Base-by-base conservation (phyloP, 441 rosid genomes). In the Dalechampia spathulata region DNA sequence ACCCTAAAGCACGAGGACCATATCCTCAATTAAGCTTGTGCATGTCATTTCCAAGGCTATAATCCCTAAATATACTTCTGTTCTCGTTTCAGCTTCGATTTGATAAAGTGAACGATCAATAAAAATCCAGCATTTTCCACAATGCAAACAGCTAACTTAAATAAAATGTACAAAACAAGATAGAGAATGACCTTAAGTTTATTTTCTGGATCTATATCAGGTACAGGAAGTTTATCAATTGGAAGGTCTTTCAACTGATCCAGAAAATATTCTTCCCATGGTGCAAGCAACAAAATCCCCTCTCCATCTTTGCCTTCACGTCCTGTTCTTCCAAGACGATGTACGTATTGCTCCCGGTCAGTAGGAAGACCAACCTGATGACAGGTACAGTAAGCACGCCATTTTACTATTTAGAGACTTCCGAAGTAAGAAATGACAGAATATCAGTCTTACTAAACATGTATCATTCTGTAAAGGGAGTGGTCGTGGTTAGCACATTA, bases 181-280 rank as follows among this genome's bases (percentile, higher is more conserved):
- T 58, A 45, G 62, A 69, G 48, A 69, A 27, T 23, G 36, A 86
- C 99, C 99, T 80, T 75, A 42, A 56, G 68, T 64, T 80, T 79
- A 43, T 62, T 42, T 60, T 78, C 77, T 19, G 80, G 80, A 71
- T 85, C 85, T 57, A 83, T 62, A 57, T 63, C 60, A 1, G 86
- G 94, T 23, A 65, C 58, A 28, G 83, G 79, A 47, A 76, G 25
- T 71, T 78, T 76, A 62, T 79, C 86, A 21, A 86, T 78, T 27
- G 96, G 97, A 60, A 89, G 73, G 64, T 83, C 99, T 62, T 78
- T 78, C 40, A 92, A 75, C 60, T 82, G 86, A 45, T 80, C 77
- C 58, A 92, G 74, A 82, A 92, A 92, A 71, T 80, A 85, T 67
- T 80, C 80, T 72, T 90, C 99, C 94, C 96, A 94, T 36, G 99